These are phyloP conservation scores for Suillus bovinus DNA, from an alignment of 768 basidiomycete species.

Conservation along the genomic window DNA sequence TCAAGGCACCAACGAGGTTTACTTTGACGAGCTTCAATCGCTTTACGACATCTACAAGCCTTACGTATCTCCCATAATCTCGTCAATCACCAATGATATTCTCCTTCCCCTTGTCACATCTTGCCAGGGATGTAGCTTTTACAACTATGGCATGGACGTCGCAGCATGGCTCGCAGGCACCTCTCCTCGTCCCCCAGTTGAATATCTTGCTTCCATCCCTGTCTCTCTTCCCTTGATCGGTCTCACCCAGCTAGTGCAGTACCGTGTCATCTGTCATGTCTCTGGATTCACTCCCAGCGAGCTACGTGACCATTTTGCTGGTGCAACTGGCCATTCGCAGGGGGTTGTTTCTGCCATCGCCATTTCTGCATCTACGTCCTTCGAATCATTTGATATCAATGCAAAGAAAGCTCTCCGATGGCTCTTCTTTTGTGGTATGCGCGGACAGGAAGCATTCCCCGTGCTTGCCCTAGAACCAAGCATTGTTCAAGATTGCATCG, in stretches of 20 bases:
- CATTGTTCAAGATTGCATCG: constrained; percentile 84
- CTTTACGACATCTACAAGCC: constrained; percentile 92
- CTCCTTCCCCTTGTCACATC: constrained; percentile 70
- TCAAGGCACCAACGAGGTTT: constrained; percentile 97
- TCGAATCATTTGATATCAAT: constrained; percentile 75
- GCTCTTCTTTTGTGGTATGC: constrained; percentile 91
- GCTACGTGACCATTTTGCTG: constrained; percentile 71
- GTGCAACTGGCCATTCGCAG: constrained; percentile 96
- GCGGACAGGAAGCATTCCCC: constrained; percentile 94
- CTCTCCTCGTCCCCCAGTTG: constrained; percentile 66
- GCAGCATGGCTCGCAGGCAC: constrained; percentile 80
- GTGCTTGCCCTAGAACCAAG: constrained; percentile 85
- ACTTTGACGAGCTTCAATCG: constrained; percentile 92
- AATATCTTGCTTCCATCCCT: constrained; percentile 92
- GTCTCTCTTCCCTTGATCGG: constrained; percentile 96
- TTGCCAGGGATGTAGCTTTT: constrained; percentile 59
- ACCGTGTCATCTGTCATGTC: constrained; percentile 78
- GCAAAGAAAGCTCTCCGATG: constrained; percentile 83
- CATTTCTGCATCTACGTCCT: constrained; percentile 76
- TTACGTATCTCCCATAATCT: constrained; percentile 75
- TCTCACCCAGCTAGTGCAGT: constrained; percentile 93
- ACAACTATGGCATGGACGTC: constrained; percentile 80
- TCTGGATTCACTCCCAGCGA: constrained; percentile 77
- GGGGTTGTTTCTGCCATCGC: constrained; percentile 94
- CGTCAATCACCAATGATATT: constrained; percentile 59